These are phyloP conservation scores for Skeletonema marinoi DNA, from an alignment of 108 stramenopile genomes.

Conservation along the genomic window DNA sequence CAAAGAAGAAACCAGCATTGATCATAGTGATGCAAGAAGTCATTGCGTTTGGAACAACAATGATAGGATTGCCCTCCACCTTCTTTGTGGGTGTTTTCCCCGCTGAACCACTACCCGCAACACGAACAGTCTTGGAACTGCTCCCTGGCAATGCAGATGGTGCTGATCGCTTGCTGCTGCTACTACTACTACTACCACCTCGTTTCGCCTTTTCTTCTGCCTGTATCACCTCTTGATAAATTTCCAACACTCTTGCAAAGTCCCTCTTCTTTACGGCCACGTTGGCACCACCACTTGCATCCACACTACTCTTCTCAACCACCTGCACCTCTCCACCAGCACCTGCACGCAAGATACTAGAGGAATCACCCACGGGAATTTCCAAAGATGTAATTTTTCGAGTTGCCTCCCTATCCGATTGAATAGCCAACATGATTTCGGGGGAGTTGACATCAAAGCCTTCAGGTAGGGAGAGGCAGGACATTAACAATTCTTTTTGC, in stretches of 20 bases:
- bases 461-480: conserved; percentile 32
- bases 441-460: conserved; percentile 45
- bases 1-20: conserved; percentile 91
- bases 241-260: conserved; percentile 70
- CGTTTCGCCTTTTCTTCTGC: conserved; percentile 50
- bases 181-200: neutral
- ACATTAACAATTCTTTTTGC: conserved; percentile 23
- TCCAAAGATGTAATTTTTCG: conserved; percentile 63
- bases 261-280: conserved; percentile 55
- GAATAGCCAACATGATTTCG: conserved; percentile 31
- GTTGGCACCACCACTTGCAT: neutral
- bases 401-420: conserved; percentile 39
- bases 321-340: conserved; percentile 42
- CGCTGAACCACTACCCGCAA: neutral
- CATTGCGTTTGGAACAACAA: conserved; percentile 94
- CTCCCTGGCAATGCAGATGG: conserved; percentile 24
- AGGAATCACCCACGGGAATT: conserved; percentile 87
- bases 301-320: conserved; percentile 15
- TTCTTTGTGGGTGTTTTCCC: conserved; percentile 5
- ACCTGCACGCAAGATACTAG: conserved; percentile 75
- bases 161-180: conserved; percentile 24
- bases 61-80: conserved; percentile 76
- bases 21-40: conserved; percentile 84
- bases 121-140: neutral
- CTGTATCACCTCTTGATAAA: conserved; percentile 69